phyloP scores from a whole-genome alignment of 2,329 filamentous ascomycete species.

The Blumeria hordei region DNA sequence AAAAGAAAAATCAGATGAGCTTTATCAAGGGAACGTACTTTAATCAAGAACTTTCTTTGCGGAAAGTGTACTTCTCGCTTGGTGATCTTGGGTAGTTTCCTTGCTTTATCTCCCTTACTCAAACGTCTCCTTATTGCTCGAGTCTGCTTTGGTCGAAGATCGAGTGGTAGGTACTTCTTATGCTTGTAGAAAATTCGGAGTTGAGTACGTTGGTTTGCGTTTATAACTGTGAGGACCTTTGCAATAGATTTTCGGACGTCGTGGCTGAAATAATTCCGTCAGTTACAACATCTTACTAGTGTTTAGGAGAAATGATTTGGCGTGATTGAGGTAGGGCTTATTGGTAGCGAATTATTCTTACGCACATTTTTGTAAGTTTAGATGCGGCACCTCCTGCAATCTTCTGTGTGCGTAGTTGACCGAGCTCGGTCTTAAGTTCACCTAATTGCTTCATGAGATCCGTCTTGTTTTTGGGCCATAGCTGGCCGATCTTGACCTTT shows the following conservation, averaged over 20 bases:
- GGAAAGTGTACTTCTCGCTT: conserved; percentile 94
- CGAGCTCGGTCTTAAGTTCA: conserved; percentile 89
- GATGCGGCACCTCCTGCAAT: conserved; percentile 74
- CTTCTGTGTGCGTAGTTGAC: conserved; percentile 95
- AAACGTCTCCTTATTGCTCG: conserved; percentile 91
- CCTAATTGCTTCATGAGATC: conserved; percentile 87
- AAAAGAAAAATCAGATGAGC: no score
- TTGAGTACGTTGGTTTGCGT: conserved; percentile 95
- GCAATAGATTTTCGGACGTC: conserved; percentile 99
- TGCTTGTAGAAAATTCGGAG: conserved; percentile 98
- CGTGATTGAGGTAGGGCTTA: neutral
- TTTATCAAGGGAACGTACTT: conserved; percentile 25
- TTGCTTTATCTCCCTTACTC: conserved; percentile 69
- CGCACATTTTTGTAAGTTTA: conserved; percentile 96
- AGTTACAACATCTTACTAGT: conserved; percentile 2
- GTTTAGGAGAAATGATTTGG: neutral
- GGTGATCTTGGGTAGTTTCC: conserved; percentile 79
- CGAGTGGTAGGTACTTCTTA: conserved; percentile 98
- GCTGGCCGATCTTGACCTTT: conserved; percentile 83
- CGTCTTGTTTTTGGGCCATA: conserved; percentile 99
- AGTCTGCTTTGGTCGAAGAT: conserved; percentile 96
- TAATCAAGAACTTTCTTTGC: conserved; percentile 95
- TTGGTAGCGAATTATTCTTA: conserved; percentile 6
- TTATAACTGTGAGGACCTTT: conserved; percentile 97
- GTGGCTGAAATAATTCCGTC: conserved; percentile 34